Conservation (phyloP, 1,284 basidiomycete species). For the Clitocybe nebularis region DNA sequence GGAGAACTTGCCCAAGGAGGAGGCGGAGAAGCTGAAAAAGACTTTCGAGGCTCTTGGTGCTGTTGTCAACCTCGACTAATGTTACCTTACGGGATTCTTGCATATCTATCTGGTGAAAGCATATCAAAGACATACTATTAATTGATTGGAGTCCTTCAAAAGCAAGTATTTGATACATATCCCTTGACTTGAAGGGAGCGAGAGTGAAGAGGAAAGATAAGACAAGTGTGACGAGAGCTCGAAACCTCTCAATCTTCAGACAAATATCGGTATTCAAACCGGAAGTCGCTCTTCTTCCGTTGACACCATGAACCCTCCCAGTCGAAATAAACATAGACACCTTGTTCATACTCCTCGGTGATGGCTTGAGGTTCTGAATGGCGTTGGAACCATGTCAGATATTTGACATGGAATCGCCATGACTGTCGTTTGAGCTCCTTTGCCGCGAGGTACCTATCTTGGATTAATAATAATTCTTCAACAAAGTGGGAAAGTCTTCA, state of each 20-base stretch:
- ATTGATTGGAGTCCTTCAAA: slow-evolving; percentile 16
- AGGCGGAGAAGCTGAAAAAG: slow-evolving; percentile 95
- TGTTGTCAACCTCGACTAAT: slow-evolving; percentile 75
- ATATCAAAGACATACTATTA: slow-evolving; percentile 18
- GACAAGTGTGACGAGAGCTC: background rate
- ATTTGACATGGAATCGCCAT: slow-evolving; percentile 99
- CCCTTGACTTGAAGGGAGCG: slow-evolving; percentile 10
- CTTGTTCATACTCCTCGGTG: slow-evolving; percentile 99
- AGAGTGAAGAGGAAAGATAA: slow-evolving; percentile 12
- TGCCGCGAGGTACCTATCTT: slow-evolving; percentile 84
- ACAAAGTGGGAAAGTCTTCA: slow-evolving; percentile 33
- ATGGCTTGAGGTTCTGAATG: slow-evolving; percentile 99
- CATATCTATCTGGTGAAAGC: slow-evolving; percentile 3
- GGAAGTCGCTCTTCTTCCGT: slow-evolving; percentile 96
- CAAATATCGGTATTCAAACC: slow-evolving; percentile 91
- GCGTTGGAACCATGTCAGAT: slow-evolving; percentile 99
- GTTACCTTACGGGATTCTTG: slow-evolving; percentile 2
- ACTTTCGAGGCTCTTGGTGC: slow-evolving; percentile 89
- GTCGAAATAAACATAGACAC: slow-evolving; percentile 96
- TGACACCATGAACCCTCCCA: slow-evolving; percentile 99
- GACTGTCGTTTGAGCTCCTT: slow-evolving; percentile 97
- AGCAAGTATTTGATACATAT: slow-evolving; percentile 16
- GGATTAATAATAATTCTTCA: slow-evolving; percentile 3
- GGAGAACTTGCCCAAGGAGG: slow-evolving; percentile 96
- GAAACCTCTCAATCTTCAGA: slow-evolving; percentile 67